Evolutionary conservation across 2,329 filamentous ascomycete species (phyloP).

Genomic region (Colletotrichum phormii): DNA sequence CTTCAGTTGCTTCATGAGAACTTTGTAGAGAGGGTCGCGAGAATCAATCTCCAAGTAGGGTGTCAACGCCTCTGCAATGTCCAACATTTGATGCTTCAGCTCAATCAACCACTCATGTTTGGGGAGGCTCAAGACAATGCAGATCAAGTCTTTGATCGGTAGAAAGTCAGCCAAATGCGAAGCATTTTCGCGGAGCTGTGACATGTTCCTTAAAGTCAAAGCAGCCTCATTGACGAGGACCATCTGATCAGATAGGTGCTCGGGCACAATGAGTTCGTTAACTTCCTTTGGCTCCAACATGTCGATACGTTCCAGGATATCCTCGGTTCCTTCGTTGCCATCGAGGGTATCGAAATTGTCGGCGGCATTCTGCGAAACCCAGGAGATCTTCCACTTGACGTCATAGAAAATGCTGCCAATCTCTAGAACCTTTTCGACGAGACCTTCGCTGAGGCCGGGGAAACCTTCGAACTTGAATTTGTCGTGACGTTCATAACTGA

Average conservation of each 20-base stretch:
- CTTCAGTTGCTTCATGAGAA: slow-evolving; percentile 71
- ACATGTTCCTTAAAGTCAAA: slow-evolving; percentile 93
- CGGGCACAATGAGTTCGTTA: slow-evolving; percentile 76
- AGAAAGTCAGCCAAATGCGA: slow-evolving; percentile 78
- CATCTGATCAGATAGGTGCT: slow-evolving; percentile 76
- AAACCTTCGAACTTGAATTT: slow-evolving; percentile 97
- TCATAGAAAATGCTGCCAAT: slow-evolving; percentile 84
- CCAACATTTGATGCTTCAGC: slow-evolving; percentile 89
- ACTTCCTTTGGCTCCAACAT: slow-evolving; percentile 69
- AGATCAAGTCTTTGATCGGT: slow-evolving; percentile 83
- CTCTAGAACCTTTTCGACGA: slow-evolving; percentile 86
- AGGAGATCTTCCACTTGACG: slow-evolving; percentile 83
- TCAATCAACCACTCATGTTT: slow-evolving; percentile 79
- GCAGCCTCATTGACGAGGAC: slow-evolving; percentile 86
- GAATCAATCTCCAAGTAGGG: slow-evolving; percentile 80
- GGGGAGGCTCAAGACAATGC: slow-evolving; percentile 84
- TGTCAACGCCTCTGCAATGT: slow-evolving; percentile 91
- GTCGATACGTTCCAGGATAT: slow-evolving; percentile 75
- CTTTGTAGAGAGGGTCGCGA: slow-evolving; percentile 82
- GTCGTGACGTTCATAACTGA: slow-evolving; percentile 93
- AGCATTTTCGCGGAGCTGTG: slow-evolving; percentile 91
- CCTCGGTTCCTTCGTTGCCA: slow-evolving; percentile 61
- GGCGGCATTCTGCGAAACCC: slow-evolving; percentile 58
- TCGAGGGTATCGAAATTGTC: slow-evolving; percentile 59
- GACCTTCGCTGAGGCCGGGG: slow-evolving; percentile 85